Percentiles rank a stretch among this genome's conserved stretches.
Evolutionary conservation across 2,329 filamentous ascomycete genomes (phyloP).

Genomic region (Acrodontium crateriforme): DNA sequence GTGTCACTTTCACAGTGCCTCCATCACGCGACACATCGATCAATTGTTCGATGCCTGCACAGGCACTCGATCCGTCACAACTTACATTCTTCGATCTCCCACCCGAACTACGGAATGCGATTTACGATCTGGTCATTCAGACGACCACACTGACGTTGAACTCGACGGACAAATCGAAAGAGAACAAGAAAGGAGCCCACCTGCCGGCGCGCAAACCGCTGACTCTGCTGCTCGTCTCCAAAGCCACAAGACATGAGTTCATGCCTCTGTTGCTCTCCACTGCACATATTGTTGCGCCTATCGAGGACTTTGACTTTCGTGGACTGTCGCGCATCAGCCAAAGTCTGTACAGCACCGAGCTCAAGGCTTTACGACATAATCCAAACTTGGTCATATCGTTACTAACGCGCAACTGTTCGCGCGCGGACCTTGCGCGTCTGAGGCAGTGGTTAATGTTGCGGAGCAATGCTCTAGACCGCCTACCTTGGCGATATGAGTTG

Average conservation of each 20-base stretch:
- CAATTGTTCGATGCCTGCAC: too few species aligned
- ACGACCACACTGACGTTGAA: slow-evolving; percentile 8
- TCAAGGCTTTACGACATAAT: slow-evolving; percentile 16
- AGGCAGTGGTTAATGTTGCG: slow-evolving; percentile 13
- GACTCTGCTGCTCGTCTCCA: slow-evolving; percentile 14
- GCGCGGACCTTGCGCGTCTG: slow-evolving; percentile 5
- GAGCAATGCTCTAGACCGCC: slow-evolving; percentile 9
- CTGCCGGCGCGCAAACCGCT: slow-evolving; percentile 6
- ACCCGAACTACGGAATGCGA: slow-evolving; percentile 17
- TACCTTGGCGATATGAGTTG: slow-evolving; percentile 15
- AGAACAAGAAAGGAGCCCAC: slow-evolving; percentile 1
- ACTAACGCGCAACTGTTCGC: slow-evolving; percentile 5
- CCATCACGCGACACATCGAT: too few species aligned
- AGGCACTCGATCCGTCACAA: not conserved
- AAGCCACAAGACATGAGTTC: slow-evolving; percentile 13
- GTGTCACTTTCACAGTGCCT: too few species aligned
- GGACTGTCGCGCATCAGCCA: slow-evolving; percentile 9
- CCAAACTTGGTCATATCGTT: slow-evolving; percentile 9
- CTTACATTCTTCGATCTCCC: slow-evolving; percentile 18
- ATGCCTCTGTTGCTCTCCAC: slow-evolving; percentile 15
- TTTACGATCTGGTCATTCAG: slow-evolving; percentile 13
- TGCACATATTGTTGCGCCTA: slow-evolving; percentile 7
- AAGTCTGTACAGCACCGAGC: slow-evolving; percentile 15
- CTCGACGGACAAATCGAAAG: not conserved
- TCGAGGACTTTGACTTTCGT: slow-evolving; percentile 17